Percentiles rank a stretch among this genome's conserved stretches.
phyloP scores from a whole-genome alignment of 2,329 filamentous ascomycete species.

The Grosmannia serpens region DNA sequence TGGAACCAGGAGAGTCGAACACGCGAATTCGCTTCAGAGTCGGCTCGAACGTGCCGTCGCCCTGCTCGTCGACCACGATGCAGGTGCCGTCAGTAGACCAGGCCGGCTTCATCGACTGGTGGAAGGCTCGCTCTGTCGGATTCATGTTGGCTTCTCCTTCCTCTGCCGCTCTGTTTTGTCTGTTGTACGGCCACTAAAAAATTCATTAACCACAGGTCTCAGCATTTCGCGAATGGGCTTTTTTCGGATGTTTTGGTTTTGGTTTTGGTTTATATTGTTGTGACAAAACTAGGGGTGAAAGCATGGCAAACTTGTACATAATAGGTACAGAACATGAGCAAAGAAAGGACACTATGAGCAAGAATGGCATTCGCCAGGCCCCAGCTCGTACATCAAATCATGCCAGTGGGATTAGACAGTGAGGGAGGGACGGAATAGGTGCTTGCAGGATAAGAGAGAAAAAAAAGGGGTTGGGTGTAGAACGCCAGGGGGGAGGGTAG shows the following conservation, averaged over 20 bases:
- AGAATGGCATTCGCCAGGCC: background rate
- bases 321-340: background rate
- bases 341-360: background rate
- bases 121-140: constrained; percentile 54
- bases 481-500: background rate
- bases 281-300: constrained; percentile 19
- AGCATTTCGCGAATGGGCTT: background rate
- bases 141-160: constrained; percentile 50
- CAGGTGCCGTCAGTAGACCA: constrained; percentile 70
- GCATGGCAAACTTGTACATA: constrained; percentile 3
- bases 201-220: constrained; percentile 33
- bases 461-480: background rate
- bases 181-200: constrained; percentile 75
- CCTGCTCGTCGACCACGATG: constrained; percentile 7
- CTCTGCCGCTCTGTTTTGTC: constrained; percentile 58
- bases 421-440: background rate
- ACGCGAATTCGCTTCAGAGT: constrained; percentile 13
- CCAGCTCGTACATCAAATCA: background rate
- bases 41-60: constrained; percentile 6
- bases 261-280: constrained; percentile 15
- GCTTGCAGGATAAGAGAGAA: background rate
- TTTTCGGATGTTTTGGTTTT: constrained; percentile 1
- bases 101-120: constrained; percentile 62
- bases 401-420: background rate
- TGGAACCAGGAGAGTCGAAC: background rate